phyloP scores from a whole-genome alignment of 345 rosid species.

The Bruguiera parviflora region DNA sequence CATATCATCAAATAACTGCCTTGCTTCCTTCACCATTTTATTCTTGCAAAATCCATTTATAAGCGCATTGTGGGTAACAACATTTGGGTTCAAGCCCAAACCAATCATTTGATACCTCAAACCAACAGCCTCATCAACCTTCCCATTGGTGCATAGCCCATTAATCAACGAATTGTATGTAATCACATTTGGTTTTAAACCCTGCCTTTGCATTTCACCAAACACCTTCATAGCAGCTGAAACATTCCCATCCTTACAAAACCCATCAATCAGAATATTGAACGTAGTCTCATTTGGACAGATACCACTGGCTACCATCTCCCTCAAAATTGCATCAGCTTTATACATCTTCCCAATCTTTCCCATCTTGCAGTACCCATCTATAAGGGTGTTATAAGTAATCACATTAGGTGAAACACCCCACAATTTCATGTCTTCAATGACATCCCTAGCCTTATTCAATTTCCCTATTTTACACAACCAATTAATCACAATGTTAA shows the following conservation, averaged over 20 bases:
- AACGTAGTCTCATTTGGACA: slow-evolving; percentile 51
- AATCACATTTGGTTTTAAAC: slow-evolving; percentile 47
- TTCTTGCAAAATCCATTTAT: slow-evolving; percentile 71
- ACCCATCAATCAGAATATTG: slow-evolving; percentile 79
- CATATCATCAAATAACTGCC: slow-evolving; percentile 40
- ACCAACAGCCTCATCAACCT: slow-evolving; percentile 48
- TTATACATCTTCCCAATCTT: slow-evolving; percentile 66
- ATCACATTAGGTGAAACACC: slow-evolving; percentile 51
- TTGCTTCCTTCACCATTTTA: slow-evolving; percentile 54
- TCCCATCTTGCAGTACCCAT: slow-evolving; percentile 68
- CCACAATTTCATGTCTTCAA: slow-evolving; percentile 64
- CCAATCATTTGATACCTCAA: slow-evolving; percentile 53
- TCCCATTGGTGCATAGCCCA: slow-evolving; percentile 49
- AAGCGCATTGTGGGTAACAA: slow-evolving; percentile 62
- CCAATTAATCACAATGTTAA: slow-evolving; percentile 55
- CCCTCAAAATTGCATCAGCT: slow-evolving; percentile 63
- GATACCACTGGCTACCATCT: slow-evolving; percentile 56
- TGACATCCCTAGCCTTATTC: slow-evolving; percentile 57
- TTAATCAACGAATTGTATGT: slow-evolving; percentile 61
- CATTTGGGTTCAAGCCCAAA: slow-evolving; percentile 46
- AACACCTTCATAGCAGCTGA: slow-evolving; percentile 52
- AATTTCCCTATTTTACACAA: slow-evolving; percentile 71
- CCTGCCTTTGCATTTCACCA: slow-evolving; percentile 63
- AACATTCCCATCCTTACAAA: slow-evolving; percentile 65
- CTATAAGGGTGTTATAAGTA: slow-evolving; percentile 63